Percentiles rank a stretch among this genome's conserved stretches.
phyloP scores from a whole-genome alignment of 148 eudicot species.

The Chenopodium album region DNA sequence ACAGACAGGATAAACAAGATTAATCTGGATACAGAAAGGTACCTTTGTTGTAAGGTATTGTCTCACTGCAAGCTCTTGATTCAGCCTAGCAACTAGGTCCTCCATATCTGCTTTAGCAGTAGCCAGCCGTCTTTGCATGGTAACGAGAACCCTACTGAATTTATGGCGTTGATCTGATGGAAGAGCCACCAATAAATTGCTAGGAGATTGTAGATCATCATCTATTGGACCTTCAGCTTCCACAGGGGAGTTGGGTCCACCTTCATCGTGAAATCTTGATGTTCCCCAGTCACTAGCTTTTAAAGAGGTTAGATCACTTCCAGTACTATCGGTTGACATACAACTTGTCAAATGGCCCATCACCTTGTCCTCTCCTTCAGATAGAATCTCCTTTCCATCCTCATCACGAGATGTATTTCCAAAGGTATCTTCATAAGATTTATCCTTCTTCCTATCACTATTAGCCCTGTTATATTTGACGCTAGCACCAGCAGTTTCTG shows the following conservation, averaged over 20 bases:
- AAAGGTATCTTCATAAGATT: slow-evolving; percentile 26
- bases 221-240: slow-evolving; percentile 38
- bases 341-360: slow-evolving; percentile 28
- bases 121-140: slow-evolving; percentile 63
- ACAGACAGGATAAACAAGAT: slow-evolving; percentile 6
- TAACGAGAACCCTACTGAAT: slow-evolving; percentile 63
- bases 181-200: slow-evolving; percentile 54
- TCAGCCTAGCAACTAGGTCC: slow-evolving; percentile 78
- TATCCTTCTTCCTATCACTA: slow-evolving; percentile 22
- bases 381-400: slow-evolving; percentile 34
- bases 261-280: slow-evolving; percentile 35
- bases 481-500: slow-evolving; percentile 25
- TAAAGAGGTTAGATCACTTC: slow-evolving; percentile 50
- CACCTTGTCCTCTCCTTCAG: slow-evolving; percentile 36
- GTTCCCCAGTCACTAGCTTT: slow-evolving; percentile 44
- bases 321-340: slow-evolving; percentile 54
- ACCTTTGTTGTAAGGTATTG: slow-evolving; percentile 90
- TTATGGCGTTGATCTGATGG: slow-evolving; percentile 70
- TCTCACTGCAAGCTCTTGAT: slow-evolving; percentile 85
- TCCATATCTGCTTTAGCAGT: slow-evolving; percentile 91
- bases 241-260: slow-evolving; percentile 36
- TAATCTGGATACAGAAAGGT: slow-evolving; percentile 15
- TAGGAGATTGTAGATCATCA: slow-evolving; percentile 43
- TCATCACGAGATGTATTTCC: slow-evolving; percentile 27
- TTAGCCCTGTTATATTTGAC: slow-evolving; percentile 24